Evolutionary conservation across 1,284 basidiomycete species (phyloP).

Genomic region (Trametes polyzona): DNA sequence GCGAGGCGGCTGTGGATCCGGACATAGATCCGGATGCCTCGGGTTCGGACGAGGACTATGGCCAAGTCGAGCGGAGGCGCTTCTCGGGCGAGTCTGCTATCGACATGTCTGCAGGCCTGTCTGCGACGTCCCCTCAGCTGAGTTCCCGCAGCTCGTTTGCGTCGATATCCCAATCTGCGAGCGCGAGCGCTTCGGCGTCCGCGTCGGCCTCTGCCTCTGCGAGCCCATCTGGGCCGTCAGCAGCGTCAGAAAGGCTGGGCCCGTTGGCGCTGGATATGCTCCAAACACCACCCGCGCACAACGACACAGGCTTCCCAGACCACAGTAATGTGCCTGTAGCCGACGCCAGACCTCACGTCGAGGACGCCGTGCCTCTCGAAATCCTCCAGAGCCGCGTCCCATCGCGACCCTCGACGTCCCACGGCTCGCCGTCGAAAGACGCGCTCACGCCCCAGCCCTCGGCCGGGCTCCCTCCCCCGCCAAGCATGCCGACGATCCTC

Average conservation of each 20-base stretch:
- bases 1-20: no score
- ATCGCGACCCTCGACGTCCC: constrained; percentile 42
- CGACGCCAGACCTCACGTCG: constrained; percentile 54
- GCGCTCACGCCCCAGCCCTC: constrained; percentile 29
- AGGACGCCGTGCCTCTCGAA: constrained; percentile 68
- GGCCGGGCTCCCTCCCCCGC: constrained; percentile 20
- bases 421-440: constrained; percentile 29
- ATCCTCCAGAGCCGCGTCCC: constrained; percentile 64
- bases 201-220: neutral
- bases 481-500: constrained; percentile 33
- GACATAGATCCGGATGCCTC: constrained; percentile 58
- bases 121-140: constrained; percentile 16
- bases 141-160: constrained; percentile 21
- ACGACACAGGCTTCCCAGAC: constrained; percentile 13
- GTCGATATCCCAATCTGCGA: constrained; percentile 12
- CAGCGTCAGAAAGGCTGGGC: neutral
- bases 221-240: neutral
- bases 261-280: constrained; percentile 19
- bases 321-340: constrained; percentile 34
- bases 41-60: constrained; percentile 41
- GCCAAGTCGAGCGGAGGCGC: constrained; percentile 27
- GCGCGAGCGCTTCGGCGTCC: neutral
- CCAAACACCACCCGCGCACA: constrained; percentile 10
- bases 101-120: constrained; percentile 18
- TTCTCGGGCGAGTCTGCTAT: constrained; percentile 22